Conservation (phyloP, 2,329 filamentous ascomycete species). For the Incumbomyces lentus region DNA sequence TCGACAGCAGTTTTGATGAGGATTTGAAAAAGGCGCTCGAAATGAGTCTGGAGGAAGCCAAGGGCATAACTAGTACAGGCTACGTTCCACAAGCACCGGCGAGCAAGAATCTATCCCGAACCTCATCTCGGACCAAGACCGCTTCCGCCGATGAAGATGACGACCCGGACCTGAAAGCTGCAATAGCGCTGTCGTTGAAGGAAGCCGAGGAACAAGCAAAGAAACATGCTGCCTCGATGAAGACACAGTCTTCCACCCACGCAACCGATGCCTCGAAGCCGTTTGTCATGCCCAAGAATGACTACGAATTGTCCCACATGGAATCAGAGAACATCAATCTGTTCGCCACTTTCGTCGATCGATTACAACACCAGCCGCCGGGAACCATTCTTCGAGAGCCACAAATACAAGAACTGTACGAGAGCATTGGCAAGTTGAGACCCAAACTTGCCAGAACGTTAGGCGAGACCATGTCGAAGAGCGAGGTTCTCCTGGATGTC, state of each 20-base stretch:
- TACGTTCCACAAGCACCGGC: conserved; percentile 57
- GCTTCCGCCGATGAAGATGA: conserved; percentile 59
- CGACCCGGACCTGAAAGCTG: conserved; percentile 84
- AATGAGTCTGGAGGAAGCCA: conserved; percentile 93
- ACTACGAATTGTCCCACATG: conserved; percentile 85
- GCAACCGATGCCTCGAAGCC: conserved; percentile 38
- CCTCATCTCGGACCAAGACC: conserved; percentile 34
- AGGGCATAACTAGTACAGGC: conserved; percentile 55
- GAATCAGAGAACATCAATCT: conserved; percentile 97
- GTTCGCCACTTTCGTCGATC: conserved; percentile 86
- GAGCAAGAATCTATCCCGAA: conserved; percentile 25
- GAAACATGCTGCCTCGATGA: conserved; percentile 71
- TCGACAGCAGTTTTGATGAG: conserved; percentile 87
- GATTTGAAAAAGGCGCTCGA: conserved; percentile 87
- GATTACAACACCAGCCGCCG: conserved; percentile 86
- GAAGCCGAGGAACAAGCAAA: conserved; percentile 99
- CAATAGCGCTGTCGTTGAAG: conserved; percentile 84
- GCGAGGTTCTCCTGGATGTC: conserved; percentile 86
- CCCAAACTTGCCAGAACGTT: conserved; percentile 93
- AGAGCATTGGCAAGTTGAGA: conserved; percentile 84
- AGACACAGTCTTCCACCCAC: conserved; percentile 49
- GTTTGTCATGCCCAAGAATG: conserved; percentile 64
- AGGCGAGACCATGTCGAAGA: conserved; percentile 99
- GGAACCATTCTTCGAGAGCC: conserved; percentile 94
- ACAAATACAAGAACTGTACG: conserved; percentile 95